Percentiles rank a stretch among this genome's conserved stretches.
phyloP scores from a whole-genome alignment of 768 basidiomycete genomes.

The Leccinum disarticulatum region DNA sequence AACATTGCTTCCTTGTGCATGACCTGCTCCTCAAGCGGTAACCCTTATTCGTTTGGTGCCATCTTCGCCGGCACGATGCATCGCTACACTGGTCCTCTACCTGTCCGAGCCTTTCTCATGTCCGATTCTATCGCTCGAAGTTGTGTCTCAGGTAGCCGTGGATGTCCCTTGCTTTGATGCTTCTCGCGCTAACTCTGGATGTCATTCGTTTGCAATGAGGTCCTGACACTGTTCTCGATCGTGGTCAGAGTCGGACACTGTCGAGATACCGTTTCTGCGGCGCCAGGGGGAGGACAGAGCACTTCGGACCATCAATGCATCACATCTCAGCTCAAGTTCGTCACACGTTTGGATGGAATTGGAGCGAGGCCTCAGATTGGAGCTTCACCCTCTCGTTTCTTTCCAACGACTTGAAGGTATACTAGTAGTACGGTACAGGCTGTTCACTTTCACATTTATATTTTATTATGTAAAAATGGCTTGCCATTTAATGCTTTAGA shows the following conservation, averaged over 20 bases:
- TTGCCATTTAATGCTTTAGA: too few species aligned
- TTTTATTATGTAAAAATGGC: too few species aligned
- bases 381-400: neutral
- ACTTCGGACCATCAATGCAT: neutral
- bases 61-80: too few species aligned
- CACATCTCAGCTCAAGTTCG: neutral
- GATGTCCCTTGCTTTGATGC: neutral
- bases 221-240: conserved; percentile 17
- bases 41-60: conserved; percentile 17
- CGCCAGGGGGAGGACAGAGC: neutral
- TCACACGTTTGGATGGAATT: neutral
- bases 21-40: neutral
- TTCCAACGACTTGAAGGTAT: too few species aligned
- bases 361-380: neutral
- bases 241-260: conserved; percentile 16
- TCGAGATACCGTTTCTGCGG: neutral
- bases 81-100: conserved; percentile 15
- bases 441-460: too few species aligned
- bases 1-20: conserved; percentile 6
- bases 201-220: neutral
- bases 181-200: neutral
- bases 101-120: conserved; percentile 9
- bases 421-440: too few species aligned
- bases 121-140: conserved; percentile 13
- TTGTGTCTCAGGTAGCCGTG: conserved; percentile 20